Percentiles rank a stretch among this genome's conserved stretches.
Conservation (phyloP, 495 filamentous ascomycete genomes). For the Bombardia bombarda region DNA sequence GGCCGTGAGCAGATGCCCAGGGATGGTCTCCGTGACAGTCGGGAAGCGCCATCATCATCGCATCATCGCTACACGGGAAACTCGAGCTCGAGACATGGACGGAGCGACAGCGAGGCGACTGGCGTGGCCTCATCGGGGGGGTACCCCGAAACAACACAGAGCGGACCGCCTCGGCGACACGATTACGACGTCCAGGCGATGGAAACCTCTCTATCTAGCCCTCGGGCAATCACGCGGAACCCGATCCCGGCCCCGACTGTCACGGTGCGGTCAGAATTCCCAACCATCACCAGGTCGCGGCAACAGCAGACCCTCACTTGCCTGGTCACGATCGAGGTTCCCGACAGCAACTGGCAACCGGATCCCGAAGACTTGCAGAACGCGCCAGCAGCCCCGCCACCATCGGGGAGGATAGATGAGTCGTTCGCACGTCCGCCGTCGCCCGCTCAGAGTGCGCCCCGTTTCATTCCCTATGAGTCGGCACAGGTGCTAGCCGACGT, state of each 20-base stretch:
- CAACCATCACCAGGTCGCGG: slow-evolving; percentile 82
- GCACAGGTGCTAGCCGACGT: slow-evolving; percentile 71
- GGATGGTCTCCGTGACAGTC: slow-evolving; percentile 44
- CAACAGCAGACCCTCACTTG: slow-evolving; percentile 95
- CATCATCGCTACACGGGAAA: slow-evolving; percentile 53
- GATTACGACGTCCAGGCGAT: slow-evolving; percentile 96
- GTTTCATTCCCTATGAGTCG: slow-evolving; percentile 51
- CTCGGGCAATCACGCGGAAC: slow-evolving; percentile 67
- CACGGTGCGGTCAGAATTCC: slow-evolving; percentile 92
- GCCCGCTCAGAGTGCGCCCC: slow-evolving; percentile 41
- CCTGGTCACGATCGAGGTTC: slow-evolving; percentile 88
- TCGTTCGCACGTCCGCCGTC: slow-evolving; percentile 39
- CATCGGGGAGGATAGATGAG: slow-evolving; percentile 32
- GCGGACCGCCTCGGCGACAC: slow-evolving; percentile 60
- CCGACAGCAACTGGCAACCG: slow-evolving; percentile 84
- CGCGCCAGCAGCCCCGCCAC: slow-evolving; percentile 46
- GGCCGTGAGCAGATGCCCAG: no score
- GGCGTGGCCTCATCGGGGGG: slow-evolving; percentile 67
- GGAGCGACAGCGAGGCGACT: slow-evolving; percentile 61
- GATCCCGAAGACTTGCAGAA: slow-evolving; percentile 74
- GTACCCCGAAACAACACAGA: slow-evolving; percentile 59
- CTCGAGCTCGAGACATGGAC: slow-evolving; percentile 60
- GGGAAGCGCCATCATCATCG: slow-evolving; percentile 47
- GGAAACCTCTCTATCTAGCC: slow-evolving; percentile 77
- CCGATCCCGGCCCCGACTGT: slow-evolving; percentile 88